Evolutionary conservation across 1,139 yeast genomes (phyloP).

Genomic region (Hyphopichia buzzinii): DNA sequence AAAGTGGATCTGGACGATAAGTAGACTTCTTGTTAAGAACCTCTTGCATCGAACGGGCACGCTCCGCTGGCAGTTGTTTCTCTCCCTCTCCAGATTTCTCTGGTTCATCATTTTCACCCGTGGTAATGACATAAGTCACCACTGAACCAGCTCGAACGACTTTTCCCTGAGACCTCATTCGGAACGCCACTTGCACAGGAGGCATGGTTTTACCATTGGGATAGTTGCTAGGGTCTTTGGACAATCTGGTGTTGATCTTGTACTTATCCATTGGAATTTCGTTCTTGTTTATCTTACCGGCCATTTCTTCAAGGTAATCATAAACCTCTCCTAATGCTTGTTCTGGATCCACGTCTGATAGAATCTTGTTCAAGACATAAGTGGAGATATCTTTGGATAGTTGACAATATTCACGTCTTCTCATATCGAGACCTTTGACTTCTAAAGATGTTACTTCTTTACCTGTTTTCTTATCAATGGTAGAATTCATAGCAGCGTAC

Average conservation of each 20-base stretch:
- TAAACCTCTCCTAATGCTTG: slow-evolving; percentile 72
- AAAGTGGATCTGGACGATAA: slow-evolving; percentile 70
- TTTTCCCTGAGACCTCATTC: slow-evolving; percentile 77
- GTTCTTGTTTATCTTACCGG: slow-evolving; percentile 56
- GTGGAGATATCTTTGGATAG: slow-evolving; percentile 85
- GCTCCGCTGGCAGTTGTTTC: slow-evolving; percentile 57
- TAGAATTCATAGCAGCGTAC: slow-evolving; percentile 84
- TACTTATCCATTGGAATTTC: slow-evolving; percentile 64
- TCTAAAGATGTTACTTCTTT: slow-evolving; percentile 61
- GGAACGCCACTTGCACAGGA: slow-evolving; percentile 87
- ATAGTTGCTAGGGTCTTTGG: slow-evolving; percentile 72
- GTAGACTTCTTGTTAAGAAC: slow-evolving; percentile 50
- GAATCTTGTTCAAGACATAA: slow-evolving; percentile 66
- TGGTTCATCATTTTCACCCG: background rate
- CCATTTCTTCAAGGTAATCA: slow-evolving; percentile 63
- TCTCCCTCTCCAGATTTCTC: slow-evolving; percentile 10
- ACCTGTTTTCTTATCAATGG: slow-evolving; percentile 47
- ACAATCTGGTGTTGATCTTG: slow-evolving; percentile 69
- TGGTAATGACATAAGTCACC: slow-evolving; percentile 80
- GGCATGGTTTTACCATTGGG: slow-evolving; percentile 86
- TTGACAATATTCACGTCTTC: slow-evolving; percentile 94
- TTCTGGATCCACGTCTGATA: slow-evolving; percentile 77
- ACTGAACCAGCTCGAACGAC: slow-evolving; percentile 88
- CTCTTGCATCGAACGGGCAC: slow-evolving; percentile 80
- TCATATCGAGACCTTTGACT: slow-evolving; percentile 96